A percentile compares a stretch with the other conserved stretches of the same genome.
Evolutionary conservation across 1,284 basidiomycete genomes (phyloP).

Genomic region (Sparassis latifolia): DNA sequence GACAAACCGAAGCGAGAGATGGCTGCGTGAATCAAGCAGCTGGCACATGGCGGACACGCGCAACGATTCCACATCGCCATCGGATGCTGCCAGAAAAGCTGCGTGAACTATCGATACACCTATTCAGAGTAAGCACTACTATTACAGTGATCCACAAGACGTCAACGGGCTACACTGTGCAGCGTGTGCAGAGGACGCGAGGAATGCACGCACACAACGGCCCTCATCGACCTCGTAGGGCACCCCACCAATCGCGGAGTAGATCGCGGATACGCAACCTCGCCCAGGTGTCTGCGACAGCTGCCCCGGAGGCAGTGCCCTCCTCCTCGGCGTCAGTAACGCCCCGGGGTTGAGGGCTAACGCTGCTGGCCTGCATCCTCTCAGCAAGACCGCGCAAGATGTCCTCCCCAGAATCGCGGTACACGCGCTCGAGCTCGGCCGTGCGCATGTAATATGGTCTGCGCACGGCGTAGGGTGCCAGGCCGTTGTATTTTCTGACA

Average conservation of each 20-base stretch:
- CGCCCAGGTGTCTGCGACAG: neutral
- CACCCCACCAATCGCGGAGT: conserved; percentile 22
- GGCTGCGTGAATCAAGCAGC: too few species aligned
- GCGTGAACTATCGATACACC: too few species aligned
- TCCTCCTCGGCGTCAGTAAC: conserved; percentile 8
- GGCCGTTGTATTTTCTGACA: conserved; percentile 73
- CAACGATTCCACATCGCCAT: neutral
- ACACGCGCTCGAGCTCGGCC: conserved; percentile 53
- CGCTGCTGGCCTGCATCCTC: conserved; percentile 9
- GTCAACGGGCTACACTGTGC: neutral
- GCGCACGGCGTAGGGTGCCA: conserved; percentile 72
- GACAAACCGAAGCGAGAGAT: neutral
- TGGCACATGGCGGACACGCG: too few species aligned
- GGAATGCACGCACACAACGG: conserved; percentile 2
- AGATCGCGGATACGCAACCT: conserved; percentile 15
- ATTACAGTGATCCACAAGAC: neutral
- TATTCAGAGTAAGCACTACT: too few species aligned
- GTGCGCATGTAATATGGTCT: conserved; percentile 50
- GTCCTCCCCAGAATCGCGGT: conserved; percentile 46
- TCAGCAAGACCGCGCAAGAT: conserved; percentile 40
- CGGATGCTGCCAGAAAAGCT: neutral
- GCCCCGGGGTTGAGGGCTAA: conserved; percentile 2
- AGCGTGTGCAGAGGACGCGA: neutral
- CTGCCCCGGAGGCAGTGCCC: conserved; percentile 1
- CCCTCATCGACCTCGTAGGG: conserved; percentile 12